Evolutionary conservation across 306 rosid species (phyloP), one percentile per base, ranked within the genome.

Genomic region (Heteromeles arbutifolia): DNA sequence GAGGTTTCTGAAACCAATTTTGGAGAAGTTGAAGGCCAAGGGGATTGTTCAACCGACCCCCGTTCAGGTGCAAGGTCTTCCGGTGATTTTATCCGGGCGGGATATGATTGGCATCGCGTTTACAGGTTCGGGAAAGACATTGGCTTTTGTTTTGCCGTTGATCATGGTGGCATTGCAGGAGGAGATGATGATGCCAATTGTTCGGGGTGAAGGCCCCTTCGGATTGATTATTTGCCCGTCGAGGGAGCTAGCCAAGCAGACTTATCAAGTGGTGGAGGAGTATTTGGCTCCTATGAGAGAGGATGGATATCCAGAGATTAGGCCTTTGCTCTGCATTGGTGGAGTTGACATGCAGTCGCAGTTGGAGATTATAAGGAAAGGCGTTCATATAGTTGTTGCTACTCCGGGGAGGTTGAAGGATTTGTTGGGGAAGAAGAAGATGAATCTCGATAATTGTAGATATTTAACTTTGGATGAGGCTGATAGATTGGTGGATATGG

Each of bases 101-200:
- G 97, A 92, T 82, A 94, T 92, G 97, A 94, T 94, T 80, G 98
- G 98, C 58, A 94, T 94, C 54, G 98, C 97, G 4, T 94, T 92
- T 73, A 94, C 97, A 0, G 98, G 98, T 0, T 90, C 96, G 0
- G 98, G 98, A 15, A 94, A 94, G 86, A 94, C 96, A 8, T 74
- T 92, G 44, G 97, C 90, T 13, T 94, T 94, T 85, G 97, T 90
- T 79, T 84, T 92, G 79, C 98, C 98, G 3, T 86, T 94, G 90
- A 92, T 94, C 50, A 94, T 94, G 96, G 31, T 94, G 39, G 95
- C 97, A 24, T 69, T 94, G 80, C 98, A 94, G 73, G 98, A 94
- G 86, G 97, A 94, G 70, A 89, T 90, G 44, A 87, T 91, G 93
- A 91, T 91, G 97, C 97, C 98, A 14, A 84, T 94, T 73, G 86